phyloP scores from a whole-genome alignment of 1,139 yeast genomes.

The Kodamaea alishanica region DNA sequence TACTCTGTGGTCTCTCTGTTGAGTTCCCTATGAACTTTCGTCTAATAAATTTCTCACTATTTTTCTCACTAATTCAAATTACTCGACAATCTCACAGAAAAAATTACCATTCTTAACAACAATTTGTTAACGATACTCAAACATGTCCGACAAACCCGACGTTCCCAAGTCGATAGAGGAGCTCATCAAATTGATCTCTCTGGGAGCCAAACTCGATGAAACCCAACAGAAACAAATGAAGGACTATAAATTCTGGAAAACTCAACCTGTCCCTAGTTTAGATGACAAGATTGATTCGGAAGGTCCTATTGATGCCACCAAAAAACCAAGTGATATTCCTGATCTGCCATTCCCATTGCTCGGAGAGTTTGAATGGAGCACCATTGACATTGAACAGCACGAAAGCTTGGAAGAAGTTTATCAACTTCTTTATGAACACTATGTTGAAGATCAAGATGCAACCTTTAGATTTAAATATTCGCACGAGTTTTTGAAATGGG shows the following conservation, averaged over 20 bases:
- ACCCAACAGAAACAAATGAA: conserved; percentile 67
- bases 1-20: no score
- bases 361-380: conserved; percentile 83
- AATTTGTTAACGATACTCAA: no score
- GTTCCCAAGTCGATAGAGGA: conserved; percentile 44
- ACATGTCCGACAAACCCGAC: conserved; percentile 11
- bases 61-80: no score
- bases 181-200: conserved; percentile 44
- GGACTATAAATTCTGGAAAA: conserved; percentile 95
- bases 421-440: conserved; percentile 76
- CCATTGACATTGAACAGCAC: conserved; percentile 60
- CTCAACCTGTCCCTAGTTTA: conserved; percentile 88
- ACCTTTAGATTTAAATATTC: conserved; percentile 89
- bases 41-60: no score
- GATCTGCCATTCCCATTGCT: conserved; percentile 67
- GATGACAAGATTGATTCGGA: conserved; percentile 64
- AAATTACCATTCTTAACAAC: no score
- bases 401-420: conserved; percentile 71
- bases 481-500: conserved; percentile 85
- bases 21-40: no score
- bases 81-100: not conserved
- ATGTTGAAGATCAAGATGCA: conserved; percentile 92
- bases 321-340: conserved; percentile 70
- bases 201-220: conserved; percentile 54
- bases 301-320: conserved; percentile 75